Percentiles rank a stretch among this genome's conserved stretches.
Conservation (phyloP, 2,329 filamentous ascomycete genomes). For the Aspergillus sp. region DNA sequence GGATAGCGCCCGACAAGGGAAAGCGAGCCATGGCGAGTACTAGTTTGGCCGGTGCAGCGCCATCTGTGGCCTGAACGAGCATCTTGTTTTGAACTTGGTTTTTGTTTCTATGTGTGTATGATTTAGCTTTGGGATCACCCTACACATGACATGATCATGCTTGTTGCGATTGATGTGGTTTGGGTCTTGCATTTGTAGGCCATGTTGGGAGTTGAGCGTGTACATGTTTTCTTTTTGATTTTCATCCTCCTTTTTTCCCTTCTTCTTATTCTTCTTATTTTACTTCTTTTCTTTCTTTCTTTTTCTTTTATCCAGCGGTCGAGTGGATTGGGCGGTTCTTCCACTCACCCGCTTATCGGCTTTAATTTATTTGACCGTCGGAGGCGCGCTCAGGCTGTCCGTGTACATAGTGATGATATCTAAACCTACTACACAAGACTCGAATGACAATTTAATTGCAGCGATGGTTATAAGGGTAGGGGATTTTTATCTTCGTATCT, state of each 20-base stretch:
- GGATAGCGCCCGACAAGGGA: constrained; percentile 20
- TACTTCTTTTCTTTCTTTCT: not conserved
- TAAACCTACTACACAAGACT: not conserved
- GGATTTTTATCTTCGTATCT: not conserved
- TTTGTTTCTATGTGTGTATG: not conserved
- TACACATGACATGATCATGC: not conserved
- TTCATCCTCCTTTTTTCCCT: not conserved
- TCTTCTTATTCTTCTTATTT: not conserved
- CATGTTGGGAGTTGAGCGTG: not conserved
- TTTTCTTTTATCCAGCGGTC: not conserved
- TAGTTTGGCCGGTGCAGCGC: constrained; percentile 15
- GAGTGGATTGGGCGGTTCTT: not conserved
- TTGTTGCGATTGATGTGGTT: not conserved
- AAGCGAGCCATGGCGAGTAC: constrained; percentile 15
- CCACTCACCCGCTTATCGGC: constrained; percentile 1
- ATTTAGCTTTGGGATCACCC: not conserved
- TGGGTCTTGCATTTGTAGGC: not conserved
- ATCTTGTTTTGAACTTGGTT: not conserved
- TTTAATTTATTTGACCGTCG: not conserved
- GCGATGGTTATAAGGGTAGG: not conserved
- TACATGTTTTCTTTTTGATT: not conserved
- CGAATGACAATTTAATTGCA: not conserved
- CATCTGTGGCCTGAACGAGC: constrained; percentile 22
- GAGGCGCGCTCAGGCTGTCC: not conserved
- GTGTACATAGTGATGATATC: not conserved